These are phyloP conservation scores for Lepidium aucheri DNA, from an alignment of 345 rosid species.

Conservation along the genomic window DNA sequence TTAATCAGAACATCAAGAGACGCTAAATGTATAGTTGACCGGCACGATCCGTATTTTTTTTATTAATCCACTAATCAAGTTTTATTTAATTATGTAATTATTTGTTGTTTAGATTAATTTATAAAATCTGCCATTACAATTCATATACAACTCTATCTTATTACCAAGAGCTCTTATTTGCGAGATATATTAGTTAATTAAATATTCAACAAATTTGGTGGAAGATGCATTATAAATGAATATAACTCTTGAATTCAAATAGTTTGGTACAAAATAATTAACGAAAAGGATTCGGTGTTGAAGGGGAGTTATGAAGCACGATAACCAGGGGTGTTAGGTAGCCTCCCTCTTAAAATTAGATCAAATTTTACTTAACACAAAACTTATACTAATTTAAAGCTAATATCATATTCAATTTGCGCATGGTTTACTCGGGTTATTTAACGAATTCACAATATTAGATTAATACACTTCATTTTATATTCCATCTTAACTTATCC, in stretches of 20 bases:
- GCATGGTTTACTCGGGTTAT: neutral
- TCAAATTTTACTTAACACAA: neutral
- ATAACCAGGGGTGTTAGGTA: constrained; percentile 24
- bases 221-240: neutral
- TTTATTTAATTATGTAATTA: no score
- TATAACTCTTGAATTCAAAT: constrained; percentile 19
- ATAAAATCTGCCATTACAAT: neutral
- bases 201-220: constrained; percentile 10
- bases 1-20: no score
- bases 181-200: neutral
- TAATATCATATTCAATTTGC: neutral
- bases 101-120: neutral
- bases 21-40: no score
- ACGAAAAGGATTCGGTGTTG: constrained; percentile 12
- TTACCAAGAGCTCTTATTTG: constrained; percentile 3
- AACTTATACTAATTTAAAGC: constrained; percentile 1
- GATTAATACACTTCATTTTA: neutral
- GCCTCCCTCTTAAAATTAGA: constrained; percentile 5
- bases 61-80: no score
- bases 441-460: neutral
- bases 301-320: constrained; percentile 27
- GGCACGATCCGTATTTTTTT: no score
- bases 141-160: neutral
- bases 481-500: neutral
- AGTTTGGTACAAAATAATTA: constrained; percentile 20